A percentile compares a stretch with the other conserved stretches of the same genome.
These are phyloP conservation scores for Discostella stelligeroides DNA, from an alignment of 108 stramenopile genomes.

Conservation along the genomic window DNA sequence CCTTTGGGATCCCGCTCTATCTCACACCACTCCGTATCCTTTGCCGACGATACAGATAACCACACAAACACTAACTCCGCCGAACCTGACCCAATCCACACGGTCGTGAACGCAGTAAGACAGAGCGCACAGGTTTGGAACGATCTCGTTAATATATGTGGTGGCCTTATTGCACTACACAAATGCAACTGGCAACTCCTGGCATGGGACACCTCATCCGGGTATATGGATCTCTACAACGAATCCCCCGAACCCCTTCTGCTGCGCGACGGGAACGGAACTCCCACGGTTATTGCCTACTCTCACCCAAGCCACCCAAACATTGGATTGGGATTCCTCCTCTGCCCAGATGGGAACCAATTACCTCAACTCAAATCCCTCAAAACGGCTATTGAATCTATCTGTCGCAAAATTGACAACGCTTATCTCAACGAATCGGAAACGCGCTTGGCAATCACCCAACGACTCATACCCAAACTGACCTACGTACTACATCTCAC, in stretches of 20 bases:
- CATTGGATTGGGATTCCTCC: neutral
- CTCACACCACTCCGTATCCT: neutral
- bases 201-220: neutral
- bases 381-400: no score
- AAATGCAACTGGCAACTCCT: constrained; percentile 20
- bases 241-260: neutral
- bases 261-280: neutral
- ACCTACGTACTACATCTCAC: no score
- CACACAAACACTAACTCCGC: neutral
- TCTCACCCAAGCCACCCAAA: constrained; percentile 7
- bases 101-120: neutral
- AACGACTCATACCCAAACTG: no score
- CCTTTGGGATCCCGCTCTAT: neutral
- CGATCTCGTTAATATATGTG: neutral
- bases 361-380: neutral
- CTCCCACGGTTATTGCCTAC: neutral
- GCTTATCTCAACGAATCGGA: no score
- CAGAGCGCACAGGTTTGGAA: neutral
- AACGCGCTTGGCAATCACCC: no score
- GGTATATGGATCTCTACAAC: neutral
- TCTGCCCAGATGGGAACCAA: constrained; percentile 22
- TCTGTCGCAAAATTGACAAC: no score
- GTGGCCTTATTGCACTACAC: constrained; percentile 12
- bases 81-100: neutral
- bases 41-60: constrained; percentile 23